phyloP scores from a whole-genome alignment of 129 eudicot genomes.

The carrot (Daucus carota) region DNA sequence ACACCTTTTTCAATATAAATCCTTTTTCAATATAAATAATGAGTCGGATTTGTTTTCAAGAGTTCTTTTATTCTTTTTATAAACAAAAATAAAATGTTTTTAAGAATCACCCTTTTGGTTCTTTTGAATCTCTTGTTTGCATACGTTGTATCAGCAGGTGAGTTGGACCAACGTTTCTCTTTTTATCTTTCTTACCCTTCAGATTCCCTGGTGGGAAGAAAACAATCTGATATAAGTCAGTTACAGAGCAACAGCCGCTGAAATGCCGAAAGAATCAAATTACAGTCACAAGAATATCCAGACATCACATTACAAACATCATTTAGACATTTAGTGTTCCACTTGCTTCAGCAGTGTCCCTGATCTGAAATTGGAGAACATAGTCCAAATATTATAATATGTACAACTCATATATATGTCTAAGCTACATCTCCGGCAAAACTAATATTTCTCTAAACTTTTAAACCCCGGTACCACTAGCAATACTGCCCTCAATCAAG shows the following conservation, averaged over 20 bases:
- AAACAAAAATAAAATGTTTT: too few species aligned
- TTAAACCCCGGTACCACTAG: background rate
- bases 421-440: background rate
- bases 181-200: background rate
- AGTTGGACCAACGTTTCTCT: background rate
- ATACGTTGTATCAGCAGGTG: background rate
- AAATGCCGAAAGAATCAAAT: background rate
- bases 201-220: background rate
- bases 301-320: background rate
- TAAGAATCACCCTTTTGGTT: too few species aligned
- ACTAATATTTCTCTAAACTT: background rate
- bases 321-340: background rate
- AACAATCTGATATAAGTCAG: background rate
- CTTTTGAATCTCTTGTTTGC: too few species aligned
- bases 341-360: background rate
- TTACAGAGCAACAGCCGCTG: background rate
- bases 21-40: too few species aligned
- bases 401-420: conserved; percentile 5
- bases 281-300: background rate
- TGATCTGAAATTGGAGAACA: background rate
- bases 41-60: too few species aligned
- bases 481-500: background rate
- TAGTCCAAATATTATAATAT: background rate
- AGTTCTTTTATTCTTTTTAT: too few species aligned
- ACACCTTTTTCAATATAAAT: too few species aligned